Base-by-base conservation (phyloP, 495 filamentous ascomycete species). In the Neurospora sp. region DNA sequence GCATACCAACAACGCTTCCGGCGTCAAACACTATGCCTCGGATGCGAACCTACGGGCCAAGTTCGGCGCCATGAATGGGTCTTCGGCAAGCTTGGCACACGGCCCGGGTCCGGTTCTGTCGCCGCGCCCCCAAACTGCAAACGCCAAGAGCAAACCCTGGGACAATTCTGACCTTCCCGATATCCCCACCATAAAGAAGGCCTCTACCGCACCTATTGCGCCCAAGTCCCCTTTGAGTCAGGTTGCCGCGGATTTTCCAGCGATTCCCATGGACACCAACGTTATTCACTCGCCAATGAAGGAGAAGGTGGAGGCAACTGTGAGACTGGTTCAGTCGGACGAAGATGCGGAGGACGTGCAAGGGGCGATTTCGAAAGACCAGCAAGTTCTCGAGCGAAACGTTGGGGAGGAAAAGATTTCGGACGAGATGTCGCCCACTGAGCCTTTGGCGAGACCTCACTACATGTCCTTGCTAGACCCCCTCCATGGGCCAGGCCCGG, bases 101-200 rank as follows among this genome's bases (percentile, higher is more conserved):
- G 37, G 70, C 3, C 76, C 75, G 1, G 37, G 70, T 1, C 74
- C 79, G 3, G 75, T 70, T 5, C 68, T 75, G 14, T 74, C 72
- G 7, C 73, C 75, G 40, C 78, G 76, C 27, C 82, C 79, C 14
- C 76, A 72, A 10, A 84, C 83, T 10, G 74, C 84, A 0, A 79
- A 78, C 72, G 75, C 76, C 72, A 73, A 74, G 74, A 70, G 38
- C 69, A 80, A 79, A 69, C 69, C 73, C 20, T 84, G 82, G 82
- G 79, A 81, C 38, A 82, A 79, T 48, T 82, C 82, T 35, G 53
- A 61, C 22, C 27, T 61, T 8, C 75, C 83, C n/a, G 83, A 85
- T 38, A 78, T 83, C 69, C 80, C 83, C 68, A 82, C 82, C 66
- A 61, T 70, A 31, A 79, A 74, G 68, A 69, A 66, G 12, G 69